Evolutionary conservation across 73 alveolate genomes (phyloP).

Genomic region (Breviolum minutum): DNA sequence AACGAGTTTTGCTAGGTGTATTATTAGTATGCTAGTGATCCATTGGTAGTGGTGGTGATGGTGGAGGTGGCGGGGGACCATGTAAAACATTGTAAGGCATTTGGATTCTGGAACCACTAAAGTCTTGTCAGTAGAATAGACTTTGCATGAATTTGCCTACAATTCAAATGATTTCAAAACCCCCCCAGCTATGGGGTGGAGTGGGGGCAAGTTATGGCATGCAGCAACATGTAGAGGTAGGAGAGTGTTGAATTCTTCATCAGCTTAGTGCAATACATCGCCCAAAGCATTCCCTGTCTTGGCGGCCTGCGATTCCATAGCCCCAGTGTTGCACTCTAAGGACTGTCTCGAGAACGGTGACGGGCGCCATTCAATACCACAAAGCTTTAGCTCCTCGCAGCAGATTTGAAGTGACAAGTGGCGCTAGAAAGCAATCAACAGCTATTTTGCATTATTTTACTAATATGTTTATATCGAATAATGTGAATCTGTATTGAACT

Average conservation of each 20-base stretch:
- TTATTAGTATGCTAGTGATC: background rate
- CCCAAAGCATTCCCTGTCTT: background rate
- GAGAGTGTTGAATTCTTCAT: too few relatives aligned
- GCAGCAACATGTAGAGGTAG: background rate
- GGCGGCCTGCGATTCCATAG: background rate
- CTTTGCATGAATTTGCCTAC: too few relatives aligned
- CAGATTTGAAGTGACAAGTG: background rate
- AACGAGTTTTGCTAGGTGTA: background rate
- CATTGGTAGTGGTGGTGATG: background rate
- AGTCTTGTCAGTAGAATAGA: too few relatives aligned
- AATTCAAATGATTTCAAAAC: too few relatives aligned
- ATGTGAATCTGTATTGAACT: too few relatives aligned
- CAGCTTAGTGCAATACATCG: too few relatives aligned
- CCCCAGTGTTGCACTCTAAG: background rate
- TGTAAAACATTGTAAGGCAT: background rate
- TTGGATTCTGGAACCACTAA: too few relatives aligned
- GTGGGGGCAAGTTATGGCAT: background rate
- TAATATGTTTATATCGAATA: too few relatives aligned
- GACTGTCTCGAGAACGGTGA: conserved; percentile 71
- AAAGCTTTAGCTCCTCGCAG: conserved; percentile 49
- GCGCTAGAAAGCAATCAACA: background rate
- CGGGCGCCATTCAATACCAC: conserved; percentile 88
- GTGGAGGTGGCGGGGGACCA: background rate
- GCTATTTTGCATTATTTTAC: too few relatives aligned
- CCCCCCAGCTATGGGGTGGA: background rate